Percentiles rank a stretch among this genome's conserved stretches.
Evolutionary conservation across 1,139 yeast species (phyloP).

Genomic region (Blastobotrys raffinosifermentans): DNA sequence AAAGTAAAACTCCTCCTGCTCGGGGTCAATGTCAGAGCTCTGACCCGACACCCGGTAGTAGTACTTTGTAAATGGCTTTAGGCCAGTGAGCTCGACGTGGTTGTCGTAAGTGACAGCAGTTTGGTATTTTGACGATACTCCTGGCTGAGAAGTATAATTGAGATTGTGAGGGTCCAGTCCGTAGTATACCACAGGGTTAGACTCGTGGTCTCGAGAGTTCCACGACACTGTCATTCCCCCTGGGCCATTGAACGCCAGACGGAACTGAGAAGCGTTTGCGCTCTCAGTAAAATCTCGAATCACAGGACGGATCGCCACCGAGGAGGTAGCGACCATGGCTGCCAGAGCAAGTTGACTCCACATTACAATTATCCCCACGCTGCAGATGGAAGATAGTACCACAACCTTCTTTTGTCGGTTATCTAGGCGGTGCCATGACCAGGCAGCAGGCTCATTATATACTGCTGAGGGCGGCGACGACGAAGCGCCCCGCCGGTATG

Average conservation of each 20-base stretch:
- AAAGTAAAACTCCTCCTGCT: not conserved
- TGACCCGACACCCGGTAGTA: slow-evolving; percentile 24
- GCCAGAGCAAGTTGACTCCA: too few relatives aligned
- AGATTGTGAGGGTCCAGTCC: slow-evolving; percentile 22
- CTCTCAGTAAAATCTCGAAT: slow-evolving; percentile 18
- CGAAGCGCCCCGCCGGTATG: too few relatives aligned
- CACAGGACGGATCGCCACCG: slow-evolving; percentile 22
- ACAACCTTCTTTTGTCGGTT: too few relatives aligned
- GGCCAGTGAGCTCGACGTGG: slow-evolving; percentile 25
- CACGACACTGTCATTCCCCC: slow-evolving; percentile 15
- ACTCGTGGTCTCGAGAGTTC: slow-evolving; percentile 20
- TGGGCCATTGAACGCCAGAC: slow-evolving; percentile 15
- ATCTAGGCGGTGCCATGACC: too few relatives aligned
- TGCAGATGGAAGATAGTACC: too few relatives aligned
- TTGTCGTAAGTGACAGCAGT: slow-evolving; percentile 28
- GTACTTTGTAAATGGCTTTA: slow-evolving; percentile 27
- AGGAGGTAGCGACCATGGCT: too few relatives aligned
- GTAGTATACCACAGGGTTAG: slow-evolving; percentile 22
- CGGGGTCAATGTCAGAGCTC: slow-evolving; percentile 2
- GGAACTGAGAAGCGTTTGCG: slow-evolving; percentile 15
- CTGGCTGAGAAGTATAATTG: slow-evolving; percentile 17
- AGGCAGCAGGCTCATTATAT: too few relatives aligned
- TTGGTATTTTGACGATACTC: slow-evolving; percentile 21
- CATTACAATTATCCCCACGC: too few relatives aligned
- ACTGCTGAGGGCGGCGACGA: too few relatives aligned